These are phyloP conservation scores for Lachnum nothofagi DNA, from an alignment of 2,329 filamentous ascomycete species.

Conservation along the genomic window DNA sequence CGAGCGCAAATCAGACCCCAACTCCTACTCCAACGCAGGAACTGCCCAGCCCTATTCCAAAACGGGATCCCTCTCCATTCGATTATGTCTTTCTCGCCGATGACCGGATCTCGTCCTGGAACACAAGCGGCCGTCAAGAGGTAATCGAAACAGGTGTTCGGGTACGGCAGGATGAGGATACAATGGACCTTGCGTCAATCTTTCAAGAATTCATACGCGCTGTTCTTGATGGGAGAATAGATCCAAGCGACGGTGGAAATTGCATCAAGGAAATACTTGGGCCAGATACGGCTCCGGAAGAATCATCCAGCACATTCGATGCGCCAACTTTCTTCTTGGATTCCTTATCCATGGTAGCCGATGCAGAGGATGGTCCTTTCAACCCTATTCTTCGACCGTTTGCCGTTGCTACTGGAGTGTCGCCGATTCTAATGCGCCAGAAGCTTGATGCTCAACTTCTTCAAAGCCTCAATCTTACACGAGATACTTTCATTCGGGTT, in stretches of 20 bases:
- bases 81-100: slow-evolving; percentile 74
- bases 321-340: slow-evolving; percentile 73
- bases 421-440: slow-evolving; percentile 67
- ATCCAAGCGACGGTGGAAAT: slow-evolving; percentile 62
- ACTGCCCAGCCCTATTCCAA: slow-evolving; percentile 30
- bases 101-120: slow-evolving; percentile 63
- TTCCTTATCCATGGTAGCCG: slow-evolving; percentile 71
- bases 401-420: slow-evolving; percentile 66
- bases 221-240: slow-evolving; percentile 63
- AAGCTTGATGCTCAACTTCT: slow-evolving; percentile 77
- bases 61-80: slow-evolving; percentile 41
- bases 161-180: slow-evolving; percentile 63
- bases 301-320: slow-evolving; percentile 51
- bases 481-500: slow-evolving; percentile 77
- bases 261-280: slow-evolving; percentile 70
- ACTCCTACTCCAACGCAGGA: slow-evolving; percentile 22
- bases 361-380: slow-evolving; percentile 55
- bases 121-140: slow-evolving; percentile 57
- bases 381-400: slow-evolving; percentile 57
- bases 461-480: slow-evolving; percentile 71
- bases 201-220: slow-evolving; percentile 83
- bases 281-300: slow-evolving; percentile 44
- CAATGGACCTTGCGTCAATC: slow-evolving; percentile 62
- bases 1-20: slow-evolving; percentile 29
- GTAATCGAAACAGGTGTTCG: slow-evolving; percentile 61